Base-by-base conservation (phyloP, 139 green algal genomes). In the Chlamydomonas eustigma region DNA sequence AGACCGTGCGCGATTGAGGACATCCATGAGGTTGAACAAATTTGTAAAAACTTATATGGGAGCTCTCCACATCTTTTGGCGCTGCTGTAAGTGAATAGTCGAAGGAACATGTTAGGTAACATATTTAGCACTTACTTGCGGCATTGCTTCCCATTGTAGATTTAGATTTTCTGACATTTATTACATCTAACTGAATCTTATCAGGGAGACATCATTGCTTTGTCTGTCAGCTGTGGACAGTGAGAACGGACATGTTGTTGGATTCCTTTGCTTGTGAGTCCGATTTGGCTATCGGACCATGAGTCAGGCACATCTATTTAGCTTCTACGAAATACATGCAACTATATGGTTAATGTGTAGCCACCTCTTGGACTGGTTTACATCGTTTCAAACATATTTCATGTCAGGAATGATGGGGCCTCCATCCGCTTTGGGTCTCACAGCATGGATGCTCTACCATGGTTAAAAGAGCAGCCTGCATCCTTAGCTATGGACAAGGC, bases 181-280 rank as follows among this genome's bases (percentile, higher is more conserved):
- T n/a, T n/a, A n/a, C n/a, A n/a, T n/a, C n/a, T n/a, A n/a, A n/a
- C n/a, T n/a, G n/a, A n/a, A n/a, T n/a, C 30, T 35, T 70, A 8
- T 31, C 65, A 87, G 81, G 36, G 78, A 80, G 18, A 81, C 70
- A 24, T 39, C 78, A 0, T 36, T 87, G 28, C 44, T 87, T 5
- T 80, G 65, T 72, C 33, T 87, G 0, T 78, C 75, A 30, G 81
- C 75, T 0, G 4, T 82, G 12, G 77, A 81, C 35, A 64, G 25
- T 2, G 81, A 79, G 1, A 67, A 50, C 24, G 76, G 78, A 2
- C 50, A 51, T 2, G 37, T 86, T 1, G 70, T 86, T 1, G 81
- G 81, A 18, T 86, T 78, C 33, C 33, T 86, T 0, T 83, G 77
- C 71, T 33, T 86, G 81, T 86, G 58, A 83, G 81, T 82, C 44